Percentiles rank a stretch among this genome's conserved stretches.
Evolutionary conservation across 2,329 filamentous ascomycete genomes (phyloP).

Genomic region (Hymenoscyphus occultus): DNA sequence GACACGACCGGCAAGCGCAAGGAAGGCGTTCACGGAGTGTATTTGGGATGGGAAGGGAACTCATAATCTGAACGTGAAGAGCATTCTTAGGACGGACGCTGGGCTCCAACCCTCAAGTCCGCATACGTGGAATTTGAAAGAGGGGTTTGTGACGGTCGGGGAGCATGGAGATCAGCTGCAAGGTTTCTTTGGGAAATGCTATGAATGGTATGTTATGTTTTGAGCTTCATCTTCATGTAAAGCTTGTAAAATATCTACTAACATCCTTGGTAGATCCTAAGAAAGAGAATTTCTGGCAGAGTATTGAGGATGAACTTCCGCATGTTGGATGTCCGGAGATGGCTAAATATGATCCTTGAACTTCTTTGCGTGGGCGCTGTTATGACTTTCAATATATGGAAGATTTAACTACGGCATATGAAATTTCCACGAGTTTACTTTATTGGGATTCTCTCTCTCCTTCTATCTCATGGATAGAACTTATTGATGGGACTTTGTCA

Average conservation of each 20-base stretch:
- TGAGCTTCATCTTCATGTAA: background rate
- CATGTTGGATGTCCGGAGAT: conserved; percentile 32
- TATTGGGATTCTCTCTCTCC: no score
- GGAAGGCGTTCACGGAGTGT: conserved; percentile 35
- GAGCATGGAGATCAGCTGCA: conserved; percentile 29
- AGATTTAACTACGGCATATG: no score
- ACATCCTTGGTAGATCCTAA: conserved; percentile 21
- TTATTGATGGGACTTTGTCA: no score
- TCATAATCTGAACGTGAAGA: conserved; percentile 36
- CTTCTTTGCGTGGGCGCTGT: no score
- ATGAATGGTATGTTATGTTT: conserved; percentile 22
- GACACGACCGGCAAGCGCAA: conserved; percentile 28
- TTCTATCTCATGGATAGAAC: no score
- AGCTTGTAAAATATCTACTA: background rate
- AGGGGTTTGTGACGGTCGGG: conserved; percentile 27
- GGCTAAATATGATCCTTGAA: conserved; percentile 28
- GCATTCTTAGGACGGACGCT: conserved; percentile 32
- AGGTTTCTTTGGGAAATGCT: conserved; percentile 28
- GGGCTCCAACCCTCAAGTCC: conserved; percentile 23
- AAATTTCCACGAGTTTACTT: no score
- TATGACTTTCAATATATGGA: no score
- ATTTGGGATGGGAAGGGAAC: conserved; percentile 30
- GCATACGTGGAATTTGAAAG: conserved; percentile 27
- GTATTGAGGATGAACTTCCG: conserved; percentile 28
- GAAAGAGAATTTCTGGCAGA: conserved; percentile 32